These are phyloP conservation scores for Amylocystis lapponica DNA, from an alignment of 768 basidiomycete genomes.

Conservation along the genomic window DNA sequence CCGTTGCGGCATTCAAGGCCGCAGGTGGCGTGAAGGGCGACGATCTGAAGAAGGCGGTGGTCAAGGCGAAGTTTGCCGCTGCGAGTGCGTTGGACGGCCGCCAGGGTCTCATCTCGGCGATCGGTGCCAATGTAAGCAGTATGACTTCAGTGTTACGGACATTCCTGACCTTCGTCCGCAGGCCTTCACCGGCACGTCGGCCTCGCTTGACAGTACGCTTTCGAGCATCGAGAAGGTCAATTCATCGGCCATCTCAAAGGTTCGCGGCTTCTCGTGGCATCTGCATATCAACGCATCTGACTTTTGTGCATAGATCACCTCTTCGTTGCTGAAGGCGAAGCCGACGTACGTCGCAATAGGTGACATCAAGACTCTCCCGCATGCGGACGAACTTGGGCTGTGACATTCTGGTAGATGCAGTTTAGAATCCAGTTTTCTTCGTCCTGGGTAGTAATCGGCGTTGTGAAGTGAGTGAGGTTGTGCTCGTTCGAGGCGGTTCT, in stretches of 20 bases:
- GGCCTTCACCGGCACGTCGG: slow-evolving; percentile 56
- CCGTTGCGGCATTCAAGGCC: slow-evolving; percentile 58
- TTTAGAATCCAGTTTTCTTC: no score
- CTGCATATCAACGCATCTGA: neutral
- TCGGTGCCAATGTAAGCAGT: slow-evolving; percentile 59
- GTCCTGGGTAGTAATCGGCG: no score
- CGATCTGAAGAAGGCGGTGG: slow-evolving; percentile 73
- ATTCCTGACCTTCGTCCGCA: slow-evolving; percentile 19
- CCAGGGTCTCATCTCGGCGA: slow-evolving; percentile 53
- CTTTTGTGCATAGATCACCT: slow-evolving; percentile 43
- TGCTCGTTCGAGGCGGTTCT: no score
- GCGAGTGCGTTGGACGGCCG: slow-evolving; percentile 66
- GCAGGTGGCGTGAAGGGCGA: slow-evolving; percentile 43
- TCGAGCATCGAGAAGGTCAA: slow-evolving; percentile 67
- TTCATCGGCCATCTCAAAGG: slow-evolving; percentile 65
- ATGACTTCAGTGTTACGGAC: neutral
- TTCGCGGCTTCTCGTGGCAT: slow-evolving; percentile 24
- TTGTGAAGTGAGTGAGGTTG: no score
- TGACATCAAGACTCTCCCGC: slow-evolving; percentile 69
- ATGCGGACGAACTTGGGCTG: slow-evolving; percentile 79
- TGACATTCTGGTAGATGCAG: no score
- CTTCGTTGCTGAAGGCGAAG: slow-evolving; percentile 63
- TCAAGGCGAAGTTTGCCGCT: slow-evolving; percentile 83
- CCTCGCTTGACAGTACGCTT: slow-evolving; percentile 57
- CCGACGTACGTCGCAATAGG: slow-evolving; percentile 89